Evolutionary conservation across 1,139 yeast species (phyloP).

Genomic region (Suhomyces anneliseae): DNA sequence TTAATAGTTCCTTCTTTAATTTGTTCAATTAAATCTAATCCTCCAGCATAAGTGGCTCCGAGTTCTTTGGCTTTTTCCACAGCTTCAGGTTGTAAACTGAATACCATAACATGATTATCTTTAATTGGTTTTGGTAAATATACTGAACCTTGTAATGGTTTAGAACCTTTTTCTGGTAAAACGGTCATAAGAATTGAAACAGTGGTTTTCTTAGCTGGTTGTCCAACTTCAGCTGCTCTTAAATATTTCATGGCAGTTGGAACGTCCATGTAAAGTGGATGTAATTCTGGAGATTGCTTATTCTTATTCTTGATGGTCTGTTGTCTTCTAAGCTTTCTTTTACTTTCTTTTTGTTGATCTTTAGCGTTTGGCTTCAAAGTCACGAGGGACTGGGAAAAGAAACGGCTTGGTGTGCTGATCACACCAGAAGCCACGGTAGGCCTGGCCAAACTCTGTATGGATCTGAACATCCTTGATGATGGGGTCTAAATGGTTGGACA

Average conservation of each 20-base stretch:
- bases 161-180: conserved; percentile 78
- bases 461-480: not conserved
- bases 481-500: not conserved
- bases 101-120: conserved; percentile 63
- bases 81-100: conserved; percentile 58
- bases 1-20: conserved; percentile 55
- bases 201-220: conserved; percentile 66
- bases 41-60: conserved; percentile 69
- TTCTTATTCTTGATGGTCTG: conserved; percentile 37
- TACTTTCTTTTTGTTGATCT: conserved; percentile 18
- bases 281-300: conserved; percentile 47
- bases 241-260: conserved; percentile 74
- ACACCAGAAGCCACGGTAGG: conserved; percentile 4
- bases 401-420: conserved; percentile 7
- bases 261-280: conserved; percentile 71
- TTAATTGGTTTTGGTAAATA: conserved; percentile 75
- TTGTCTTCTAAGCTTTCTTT: conserved; percentile 30
- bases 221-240: conserved; percentile 89
- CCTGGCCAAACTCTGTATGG: conserved; percentile 7
- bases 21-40: conserved; percentile 64
- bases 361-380: conserved; percentile 11
- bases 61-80: conserved; percentile 54
- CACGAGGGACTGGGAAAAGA: conserved; percentile 9
- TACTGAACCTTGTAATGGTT: conserved; percentile 72
- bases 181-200: conserved; percentile 65